These are phyloP conservation scores for Pichiaceae sp. DNA, from an alignment of 1,139 yeast genomes.

Conservation along the genomic window DNA sequence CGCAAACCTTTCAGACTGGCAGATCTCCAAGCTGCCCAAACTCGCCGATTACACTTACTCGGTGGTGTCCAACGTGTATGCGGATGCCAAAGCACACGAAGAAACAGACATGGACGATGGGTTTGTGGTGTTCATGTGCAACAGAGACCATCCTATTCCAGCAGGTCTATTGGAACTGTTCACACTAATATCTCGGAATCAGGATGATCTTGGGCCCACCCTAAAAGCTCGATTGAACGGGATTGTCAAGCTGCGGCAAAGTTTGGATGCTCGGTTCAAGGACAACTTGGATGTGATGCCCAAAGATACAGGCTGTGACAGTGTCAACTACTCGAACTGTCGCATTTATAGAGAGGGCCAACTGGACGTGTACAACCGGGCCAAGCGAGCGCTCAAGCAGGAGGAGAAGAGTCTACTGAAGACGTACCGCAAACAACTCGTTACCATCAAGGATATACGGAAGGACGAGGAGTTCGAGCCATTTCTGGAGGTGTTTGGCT, in stretches of 20 bases:
- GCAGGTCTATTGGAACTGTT: slow-evolving; percentile 42
- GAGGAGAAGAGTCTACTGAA: slow-evolving; percentile 46
- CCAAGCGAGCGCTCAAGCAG: slow-evolving; percentile 38
- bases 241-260: slow-evolving; percentile 43
- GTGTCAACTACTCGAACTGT: slow-evolving; percentile 22
- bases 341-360: slow-evolving; percentile 37
- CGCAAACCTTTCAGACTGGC: slow-evolving; percentile 5
- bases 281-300: slow-evolving; percentile 12
- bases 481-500: slow-evolving; percentile 46
- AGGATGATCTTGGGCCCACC: slow-evolving; percentile 33
- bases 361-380: slow-evolving; percentile 32
- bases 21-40: slow-evolving; percentile 39
- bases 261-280: slow-evolving; percentile 45
- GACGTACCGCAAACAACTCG: slow-evolving; percentile 28
- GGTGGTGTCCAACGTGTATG: slow-evolving; percentile 15
- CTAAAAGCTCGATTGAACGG: slow-evolving; percentile 50
- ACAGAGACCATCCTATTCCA: slow-evolving; percentile 41
- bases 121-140: slow-evolving; percentile 28
- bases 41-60: slow-evolving; percentile 36
- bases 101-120: slow-evolving; percentile 30
- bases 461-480: slow-evolving; percentile 31
- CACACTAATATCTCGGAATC: slow-evolving; percentile 36
- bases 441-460: slow-evolving; percentile 50
- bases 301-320: slow-evolving; percentile 3
- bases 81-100: slow-evolving; percentile 12